Conservation (phyloP, 768 basidiomycete species). For the Collybia mongolica region DNA sequence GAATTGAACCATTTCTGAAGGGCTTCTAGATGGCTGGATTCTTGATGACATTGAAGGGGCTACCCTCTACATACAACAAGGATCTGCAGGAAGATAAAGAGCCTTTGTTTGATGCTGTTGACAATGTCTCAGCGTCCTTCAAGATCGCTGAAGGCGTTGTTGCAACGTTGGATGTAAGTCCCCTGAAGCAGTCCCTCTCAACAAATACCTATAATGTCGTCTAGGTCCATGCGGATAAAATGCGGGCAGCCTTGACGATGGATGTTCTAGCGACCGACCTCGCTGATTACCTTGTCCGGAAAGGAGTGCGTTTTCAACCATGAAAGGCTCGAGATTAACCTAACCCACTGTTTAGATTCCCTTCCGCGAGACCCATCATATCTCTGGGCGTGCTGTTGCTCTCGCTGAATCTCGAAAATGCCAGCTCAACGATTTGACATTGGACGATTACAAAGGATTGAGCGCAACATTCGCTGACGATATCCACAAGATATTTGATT, state of each 20-base stretch:
- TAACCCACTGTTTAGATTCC: conserved; percentile 57
- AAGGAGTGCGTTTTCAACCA: conserved; percentile 68
- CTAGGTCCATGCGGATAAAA: conserved; percentile 87
- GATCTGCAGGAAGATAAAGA: conserved; percentile 99
- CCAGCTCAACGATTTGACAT: conserved; percentile 77
- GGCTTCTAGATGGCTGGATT: conserved; percentile 86
- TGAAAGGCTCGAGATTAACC: background rate
- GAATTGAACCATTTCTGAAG: conserved; percentile 3
- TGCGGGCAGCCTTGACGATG: conserved; percentile 90
- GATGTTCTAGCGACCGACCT: conserved; percentile 99
- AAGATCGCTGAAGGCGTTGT: conserved; percentile 95
- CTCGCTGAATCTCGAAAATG: conserved; percentile 83
- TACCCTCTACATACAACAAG: conserved; percentile 99
- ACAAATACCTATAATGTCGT: background rate
- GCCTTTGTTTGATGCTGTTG: conserved; percentile 91
- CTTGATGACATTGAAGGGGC: conserved; percentile 94
- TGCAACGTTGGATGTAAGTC: conserved; percentile 77
- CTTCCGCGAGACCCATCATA: conserved; percentile 98
- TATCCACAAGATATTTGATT: conserved; percentile 85
- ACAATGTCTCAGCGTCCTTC: conserved; percentile 84
- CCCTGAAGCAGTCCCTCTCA: background rate
- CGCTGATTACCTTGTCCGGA: conserved; percentile 97
- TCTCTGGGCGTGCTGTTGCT: conserved; percentile 95
- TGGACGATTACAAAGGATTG: conserved; percentile 77
- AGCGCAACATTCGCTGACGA: conserved; percentile 80